These are phyloP conservation scores for Tephrocybe rancida DNA, from an alignment of 768 basidiomycete species.

Conservation along the genomic window DNA sequence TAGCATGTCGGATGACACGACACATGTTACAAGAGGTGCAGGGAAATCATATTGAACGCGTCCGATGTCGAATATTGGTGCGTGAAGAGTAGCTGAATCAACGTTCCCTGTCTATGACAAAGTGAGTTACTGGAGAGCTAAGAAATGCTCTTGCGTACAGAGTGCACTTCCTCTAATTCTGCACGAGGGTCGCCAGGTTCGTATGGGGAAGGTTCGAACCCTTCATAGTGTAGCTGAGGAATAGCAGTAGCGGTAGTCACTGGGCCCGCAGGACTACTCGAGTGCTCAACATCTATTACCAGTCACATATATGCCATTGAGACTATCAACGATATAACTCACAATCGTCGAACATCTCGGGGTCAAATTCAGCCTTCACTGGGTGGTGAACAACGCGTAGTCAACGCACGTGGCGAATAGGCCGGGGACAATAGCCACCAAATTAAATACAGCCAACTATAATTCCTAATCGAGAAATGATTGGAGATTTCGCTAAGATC, in stretches of 20 bases:
- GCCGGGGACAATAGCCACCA: no score
- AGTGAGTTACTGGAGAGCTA: background rate
- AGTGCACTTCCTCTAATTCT: slow-evolving; percentile 39
- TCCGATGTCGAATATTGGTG: slow-evolving; percentile 80
- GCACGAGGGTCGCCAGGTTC: slow-evolving; percentile 51
- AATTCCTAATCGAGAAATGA: no score
- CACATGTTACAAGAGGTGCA: slow-evolving; percentile 80
- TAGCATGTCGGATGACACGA: slow-evolving; percentile 84
- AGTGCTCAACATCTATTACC: slow-evolving; percentile 81
- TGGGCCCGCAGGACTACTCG: slow-evolving; percentile 51
- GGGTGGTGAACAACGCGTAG: no score
- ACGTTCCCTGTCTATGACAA: slow-evolving; percentile 26
- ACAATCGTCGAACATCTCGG: slow-evolving; percentile 70
- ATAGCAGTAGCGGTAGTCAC: slow-evolving; percentile 36
- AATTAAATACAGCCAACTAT: no score
- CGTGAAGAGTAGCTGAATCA: slow-evolving; percentile 35
- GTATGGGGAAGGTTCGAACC: slow-evolving; percentile 78
- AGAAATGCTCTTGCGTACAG: slow-evolving; percentile 19
- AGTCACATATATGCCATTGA: slow-evolving; percentile 3
- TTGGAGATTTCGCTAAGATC: no score
- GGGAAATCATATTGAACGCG: slow-evolving; percentile 89
- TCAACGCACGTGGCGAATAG: no score
- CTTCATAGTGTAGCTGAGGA: slow-evolving; percentile 78
- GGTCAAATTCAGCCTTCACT: no score
- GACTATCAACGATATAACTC: slow-evolving; percentile 29